Evolutionary conservation across 2,329 filamentous ascomycete species (phyloP).

Genomic region (Alternaria dauci): DNA sequence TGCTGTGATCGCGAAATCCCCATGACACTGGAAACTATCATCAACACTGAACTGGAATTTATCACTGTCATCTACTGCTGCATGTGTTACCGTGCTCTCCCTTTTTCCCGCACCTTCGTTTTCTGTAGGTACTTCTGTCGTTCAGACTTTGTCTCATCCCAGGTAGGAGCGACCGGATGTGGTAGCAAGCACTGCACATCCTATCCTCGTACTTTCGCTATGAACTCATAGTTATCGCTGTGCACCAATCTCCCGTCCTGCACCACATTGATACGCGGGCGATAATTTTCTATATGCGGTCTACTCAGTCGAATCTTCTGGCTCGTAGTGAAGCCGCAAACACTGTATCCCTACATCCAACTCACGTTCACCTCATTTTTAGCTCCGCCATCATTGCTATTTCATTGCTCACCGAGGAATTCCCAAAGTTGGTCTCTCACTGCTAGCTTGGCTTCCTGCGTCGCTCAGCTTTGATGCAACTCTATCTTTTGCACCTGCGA

Average conservation of each 20-base stretch:
- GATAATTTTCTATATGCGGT: not conserved
- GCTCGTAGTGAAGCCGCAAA: constrained; percentile 13
- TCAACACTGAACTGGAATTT: not conserved
- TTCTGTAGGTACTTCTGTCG: not conserved
- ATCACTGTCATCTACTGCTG: constrained; percentile 4
- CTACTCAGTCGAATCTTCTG: not conserved
- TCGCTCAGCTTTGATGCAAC: not conserved
- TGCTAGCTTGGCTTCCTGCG: not conserved
- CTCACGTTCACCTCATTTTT: constrained; percentile 13
- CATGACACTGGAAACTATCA: not conserved
- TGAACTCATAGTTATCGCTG: not conserved
- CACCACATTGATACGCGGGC: not conserved
- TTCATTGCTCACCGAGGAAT: not conserved
- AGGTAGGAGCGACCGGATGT: not conserved
- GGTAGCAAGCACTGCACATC: not conserved
- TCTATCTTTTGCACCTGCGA: not conserved
- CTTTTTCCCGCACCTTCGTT: no score
- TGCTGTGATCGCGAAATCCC: constrained; percentile 1
- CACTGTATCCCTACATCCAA: constrained; percentile 6
- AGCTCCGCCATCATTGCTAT: not conserved
- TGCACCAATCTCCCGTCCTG: no score
- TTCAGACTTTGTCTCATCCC: not conserved
- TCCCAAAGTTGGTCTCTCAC: not conserved
- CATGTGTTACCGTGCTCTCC: not conserved
- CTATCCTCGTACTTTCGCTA: not conserved